Evolutionary conservation across 2,329 filamentous ascomycete genomes (phyloP).

Genomic region (Fusarium proliferatum): DNA sequence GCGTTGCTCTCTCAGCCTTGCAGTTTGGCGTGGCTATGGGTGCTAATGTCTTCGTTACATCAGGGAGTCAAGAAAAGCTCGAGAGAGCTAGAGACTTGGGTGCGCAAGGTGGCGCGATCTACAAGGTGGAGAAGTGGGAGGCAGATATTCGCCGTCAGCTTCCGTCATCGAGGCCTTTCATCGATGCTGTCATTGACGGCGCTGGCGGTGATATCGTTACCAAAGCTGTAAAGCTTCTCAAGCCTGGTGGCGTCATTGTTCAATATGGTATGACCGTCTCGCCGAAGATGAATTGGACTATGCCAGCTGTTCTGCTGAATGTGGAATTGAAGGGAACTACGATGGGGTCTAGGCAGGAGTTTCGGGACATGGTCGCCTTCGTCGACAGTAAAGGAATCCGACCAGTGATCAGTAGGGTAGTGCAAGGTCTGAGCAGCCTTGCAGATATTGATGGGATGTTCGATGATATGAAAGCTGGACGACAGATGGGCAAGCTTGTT

Average conservation of each 20-base stretch:
- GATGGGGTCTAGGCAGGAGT: neutral
- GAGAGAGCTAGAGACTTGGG: neutral
- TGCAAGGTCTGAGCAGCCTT: neutral
- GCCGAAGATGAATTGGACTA: neutral
- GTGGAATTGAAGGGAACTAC: neutral
- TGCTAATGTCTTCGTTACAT: neutral
- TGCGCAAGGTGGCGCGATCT: neutral
- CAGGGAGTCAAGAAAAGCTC: neutral
- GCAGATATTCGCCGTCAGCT: neutral
- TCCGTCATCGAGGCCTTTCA: neutral
- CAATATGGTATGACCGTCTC: neutral
- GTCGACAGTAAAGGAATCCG: fast-evolving
- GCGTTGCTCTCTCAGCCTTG: neutral
- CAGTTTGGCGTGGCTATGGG: neutral
- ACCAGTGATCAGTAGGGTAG: neutral
- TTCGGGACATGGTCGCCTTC: neutral
- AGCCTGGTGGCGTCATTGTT: neutral
- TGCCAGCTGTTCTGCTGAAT: neutral
- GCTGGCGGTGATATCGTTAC: neutral
- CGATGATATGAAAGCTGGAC: neutral
- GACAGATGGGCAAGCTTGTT: neutral
- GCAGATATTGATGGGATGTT: neutral
- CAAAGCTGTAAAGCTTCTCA: neutral
- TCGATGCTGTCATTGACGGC: neutral
- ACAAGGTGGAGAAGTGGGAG: neutral